phyloP scores from a whole-genome alignment of 345 rosid species.

The Schrenkiella parvula region DNA sequence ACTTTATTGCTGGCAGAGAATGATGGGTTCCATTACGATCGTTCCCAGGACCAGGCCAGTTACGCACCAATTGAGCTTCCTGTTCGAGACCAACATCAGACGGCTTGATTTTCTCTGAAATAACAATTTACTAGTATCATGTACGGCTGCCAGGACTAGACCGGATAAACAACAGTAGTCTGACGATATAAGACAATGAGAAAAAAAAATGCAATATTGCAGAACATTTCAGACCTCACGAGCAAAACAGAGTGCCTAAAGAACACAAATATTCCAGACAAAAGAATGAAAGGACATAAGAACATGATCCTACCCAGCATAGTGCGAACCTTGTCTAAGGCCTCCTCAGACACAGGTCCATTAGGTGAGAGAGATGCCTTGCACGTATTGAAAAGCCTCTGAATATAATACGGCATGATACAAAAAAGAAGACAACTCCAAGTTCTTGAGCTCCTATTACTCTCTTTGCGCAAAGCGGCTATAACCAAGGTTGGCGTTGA shows the following conservation, averaged over 20 bases:
- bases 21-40: constrained; percentile 64
- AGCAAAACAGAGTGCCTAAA: background rate
- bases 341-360: constrained; percentile 84
- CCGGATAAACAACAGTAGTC: background rate
- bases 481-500: background rate
- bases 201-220: background rate
- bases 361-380: constrained; percentile 59
- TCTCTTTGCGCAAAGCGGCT: background rate
- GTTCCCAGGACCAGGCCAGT: constrained; percentile 58
- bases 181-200: background rate
- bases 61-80: constrained; percentile 78
- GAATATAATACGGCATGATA: constrained; percentile 75
- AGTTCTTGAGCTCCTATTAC: constrained; percentile 6
- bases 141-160: background rate
- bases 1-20: constrained; percentile 70
- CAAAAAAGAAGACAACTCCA: background rate
- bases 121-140: constrained; percentile 15
- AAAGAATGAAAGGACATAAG: background rate
- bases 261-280: background rate
- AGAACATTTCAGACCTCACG: background rate
- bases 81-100: constrained; percentile 93
- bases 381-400: constrained; percentile 81
- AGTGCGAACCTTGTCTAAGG: constrained; percentile 63
- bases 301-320: constrained; percentile 58
- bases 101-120: constrained; percentile 94